Evolutionary conservation across 169 alveolate genomes (phyloP).

Genomic region (Amoebophrya sp.): DNA sequence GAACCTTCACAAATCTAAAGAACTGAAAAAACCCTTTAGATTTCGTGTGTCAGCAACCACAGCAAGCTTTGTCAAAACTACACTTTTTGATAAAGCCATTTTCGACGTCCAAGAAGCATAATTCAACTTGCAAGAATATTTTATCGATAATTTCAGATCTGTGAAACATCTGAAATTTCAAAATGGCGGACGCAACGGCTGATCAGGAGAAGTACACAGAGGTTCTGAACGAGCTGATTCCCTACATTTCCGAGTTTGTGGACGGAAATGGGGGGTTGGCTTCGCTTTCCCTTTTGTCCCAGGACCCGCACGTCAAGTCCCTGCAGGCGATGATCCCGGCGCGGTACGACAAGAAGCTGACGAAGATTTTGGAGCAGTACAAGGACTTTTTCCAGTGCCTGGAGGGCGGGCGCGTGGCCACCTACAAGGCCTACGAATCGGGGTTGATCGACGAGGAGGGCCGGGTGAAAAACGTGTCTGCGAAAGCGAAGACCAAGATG

Average conservation of each 20-base stretch:
- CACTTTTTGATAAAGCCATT: too few species aligned
- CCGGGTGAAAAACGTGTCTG: neutral
- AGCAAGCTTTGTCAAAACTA: too few species aligned
- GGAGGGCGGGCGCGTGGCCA: constrained; percentile 8
- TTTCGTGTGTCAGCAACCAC: too few species aligned
- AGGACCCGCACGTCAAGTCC: neutral
- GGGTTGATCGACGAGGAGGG: constrained; percentile 2
- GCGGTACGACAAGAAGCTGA: neutral
- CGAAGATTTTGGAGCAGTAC: neutral
- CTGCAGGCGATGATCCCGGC: neutral
- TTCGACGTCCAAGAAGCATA: too few species aligned
- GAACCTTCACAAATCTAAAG: too few species aligned
- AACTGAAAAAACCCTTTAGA: too few species aligned
- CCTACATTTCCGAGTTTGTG: neutral
- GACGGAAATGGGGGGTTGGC: neutral
- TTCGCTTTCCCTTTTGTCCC: neutral
- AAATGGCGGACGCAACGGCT: too few species aligned
- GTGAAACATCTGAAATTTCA: too few species aligned
- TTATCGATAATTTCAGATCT: too few species aligned
- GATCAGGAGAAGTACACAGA: neutral
- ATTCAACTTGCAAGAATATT: too few species aligned
- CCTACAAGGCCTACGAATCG: neutral
- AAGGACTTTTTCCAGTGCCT: constrained; percentile 18
- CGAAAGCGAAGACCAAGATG: neutral
- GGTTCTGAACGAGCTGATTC: neutral